phyloP scores from a whole-genome alignment of 345 rosid genomes.

The Mallotus nudiflorus region DNA sequence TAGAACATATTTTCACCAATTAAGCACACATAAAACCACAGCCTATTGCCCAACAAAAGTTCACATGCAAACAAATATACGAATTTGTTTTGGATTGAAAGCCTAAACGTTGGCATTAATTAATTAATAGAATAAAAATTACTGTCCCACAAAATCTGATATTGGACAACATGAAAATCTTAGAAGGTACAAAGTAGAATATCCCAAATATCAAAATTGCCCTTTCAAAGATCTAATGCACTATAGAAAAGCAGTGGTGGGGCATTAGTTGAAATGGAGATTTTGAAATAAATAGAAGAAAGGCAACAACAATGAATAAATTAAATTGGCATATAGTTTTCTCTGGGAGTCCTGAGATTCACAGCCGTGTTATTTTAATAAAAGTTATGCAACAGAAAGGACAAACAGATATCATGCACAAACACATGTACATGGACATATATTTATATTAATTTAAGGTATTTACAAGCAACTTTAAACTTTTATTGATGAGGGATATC shows the following conservation, averaged over 20 bases:
- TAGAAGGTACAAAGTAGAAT: conserved; percentile 23
- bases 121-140: conserved; percentile 22
- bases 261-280: neutral
- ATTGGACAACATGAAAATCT: conserved; percentile 40
- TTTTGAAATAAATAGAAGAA: neutral
- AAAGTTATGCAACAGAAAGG: neutral
- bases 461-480: conserved; percentile 38
- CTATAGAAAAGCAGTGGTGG: conserved; percentile 12
- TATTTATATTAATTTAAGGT: conserved; percentile 7
- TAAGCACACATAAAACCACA: neutral
- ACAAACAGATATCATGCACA: conserved; percentile 18
- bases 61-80: conserved; percentile 4
- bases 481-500: conserved; percentile 20
- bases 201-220: conserved; percentile 36
- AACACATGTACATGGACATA: neutral
- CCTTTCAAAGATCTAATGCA: conserved; percentile 34
- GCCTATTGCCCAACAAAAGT: neutral
- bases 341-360: neutral
- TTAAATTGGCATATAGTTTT: neutral
- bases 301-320: neutral
- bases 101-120: neutral
- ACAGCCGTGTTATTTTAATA: neutral
- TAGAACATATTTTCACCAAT: no score
- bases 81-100: no score
- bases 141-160: conserved; percentile 44